A percentile compares a stretch with the other conserved stretches of the same genome.
These are phyloP conservation scores for Medicago truncatula DNA, from an alignment of 306 rosid species.

Conservation along the genomic window MtrunA17r5.0-ANR NC_053045.1:27013001-27013500, in stretches of 20 bases:
- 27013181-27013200: constrained; percentile 18
- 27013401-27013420: constrained; percentile 94
- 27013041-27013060: too few species aligned
- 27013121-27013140: too few species aligned
- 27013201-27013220: constrained; percentile 64
- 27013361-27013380: constrained; percentile 70
- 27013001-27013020: too few species aligned
- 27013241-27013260: constrained; percentile 83
- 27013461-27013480: constrained; percentile 88
- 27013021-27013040: too few species aligned
- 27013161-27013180: too few species aligned
- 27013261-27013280: constrained; percentile 93
- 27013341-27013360: constrained; percentile 88
- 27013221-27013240: constrained; percentile 95
- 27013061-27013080: too few species aligned
- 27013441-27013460: constrained; percentile 85
- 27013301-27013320: constrained; percentile 91
- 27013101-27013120: too few species aligned
- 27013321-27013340: constrained; percentile 88
- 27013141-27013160: too few species aligned
- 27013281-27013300: constrained; percentile 95
- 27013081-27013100: too few species aligned
- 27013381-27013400: constrained; percentile 76
- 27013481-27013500: constrained; percentile 93
- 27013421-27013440: constrained; percentile 93